These are phyloP conservation scores for Boechera stricta DNA, from an alignment of 345 rosid genomes.

Conservation along the genomic window DNA sequence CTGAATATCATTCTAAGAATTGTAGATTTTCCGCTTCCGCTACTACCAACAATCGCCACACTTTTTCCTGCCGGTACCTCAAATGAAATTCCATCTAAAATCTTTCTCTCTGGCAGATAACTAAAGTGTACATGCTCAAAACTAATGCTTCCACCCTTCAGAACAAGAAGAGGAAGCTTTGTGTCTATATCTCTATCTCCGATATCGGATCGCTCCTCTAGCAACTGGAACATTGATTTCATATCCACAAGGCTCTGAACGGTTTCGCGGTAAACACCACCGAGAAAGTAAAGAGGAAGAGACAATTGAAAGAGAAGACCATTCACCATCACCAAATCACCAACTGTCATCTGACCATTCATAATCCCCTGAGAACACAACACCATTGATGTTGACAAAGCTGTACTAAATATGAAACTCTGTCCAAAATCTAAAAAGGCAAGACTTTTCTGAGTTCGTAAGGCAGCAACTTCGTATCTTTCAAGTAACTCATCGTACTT, in stretches of 20 bases:
- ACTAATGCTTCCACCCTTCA: conserved; percentile 76
- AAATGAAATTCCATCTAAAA: conserved; percentile 88
- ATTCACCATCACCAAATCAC: conserved; percentile 99
- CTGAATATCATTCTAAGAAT: conserved; percentile 90
- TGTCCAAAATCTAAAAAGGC: conserved; percentile 92
- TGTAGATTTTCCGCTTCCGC: conserved; percentile 97
- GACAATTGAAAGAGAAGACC: conserved; percentile 96
- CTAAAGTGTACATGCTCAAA: conserved; percentile 86
- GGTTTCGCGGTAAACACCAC: conserved; percentile 96
- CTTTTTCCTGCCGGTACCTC: conserved; percentile 88
- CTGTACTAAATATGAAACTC: conserved; percentile 80
- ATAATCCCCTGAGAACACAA: conserved; percentile 83
- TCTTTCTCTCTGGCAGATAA: conserved; percentile 75
- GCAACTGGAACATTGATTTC: conserved; percentile 86
- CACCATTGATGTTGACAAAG: conserved; percentile 90
- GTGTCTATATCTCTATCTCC: conserved; percentile 64
- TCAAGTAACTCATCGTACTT: conserved; percentile 75
- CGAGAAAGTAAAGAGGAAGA: conserved; percentile 92
- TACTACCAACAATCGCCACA: conserved; percentile 93
- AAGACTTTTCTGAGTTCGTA: conserved; percentile 82
- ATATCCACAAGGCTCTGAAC: conserved; percentile 90
- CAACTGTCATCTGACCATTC: conserved; percentile 86
- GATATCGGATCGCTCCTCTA: conserved; percentile 87
- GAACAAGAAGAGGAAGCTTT: conserved; percentile 65
- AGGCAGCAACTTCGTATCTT: conserved; percentile 84